phyloP scores from a whole-genome alignment of 1,139 yeast genomes.

The Arxiozyma slooffiae region DNA sequence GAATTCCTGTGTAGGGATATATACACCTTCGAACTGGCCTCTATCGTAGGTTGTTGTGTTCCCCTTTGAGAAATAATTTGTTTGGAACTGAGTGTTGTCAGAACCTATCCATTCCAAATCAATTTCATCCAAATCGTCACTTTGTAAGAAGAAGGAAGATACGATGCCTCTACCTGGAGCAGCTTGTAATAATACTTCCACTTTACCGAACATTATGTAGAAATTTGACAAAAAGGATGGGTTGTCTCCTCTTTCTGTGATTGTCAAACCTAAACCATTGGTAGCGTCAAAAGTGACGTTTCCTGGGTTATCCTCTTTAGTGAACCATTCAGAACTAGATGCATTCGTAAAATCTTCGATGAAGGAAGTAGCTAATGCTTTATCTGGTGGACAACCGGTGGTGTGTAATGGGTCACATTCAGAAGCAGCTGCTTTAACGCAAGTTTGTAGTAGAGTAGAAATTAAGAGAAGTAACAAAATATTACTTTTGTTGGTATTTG shows the following conservation, averaged over 20 bases:
- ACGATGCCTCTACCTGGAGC: slow-evolving; percentile 70
- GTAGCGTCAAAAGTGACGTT: slow-evolving; percentile 32
- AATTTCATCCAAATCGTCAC: slow-evolving; percentile 80
- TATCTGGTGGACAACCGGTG: slow-evolving; percentile 37
- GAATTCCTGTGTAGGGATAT: slow-evolving; percentile 45
- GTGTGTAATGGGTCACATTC: slow-evolving; percentile 37
- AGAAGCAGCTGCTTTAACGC: slow-evolving; percentile 16
- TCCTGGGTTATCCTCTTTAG: slow-evolving; percentile 32
- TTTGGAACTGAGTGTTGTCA: slow-evolving; percentile 60
- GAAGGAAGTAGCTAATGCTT: slow-evolving; percentile 50
- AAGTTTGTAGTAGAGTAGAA: neutral
- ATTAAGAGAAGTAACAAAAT: neutral
- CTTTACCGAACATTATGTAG: slow-evolving; percentile 77
- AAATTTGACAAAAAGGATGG: slow-evolving; percentile 69
- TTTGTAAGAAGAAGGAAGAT: slow-evolving; percentile 70
- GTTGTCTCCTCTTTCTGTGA: slow-evolving; percentile 56
- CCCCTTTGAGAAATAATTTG: slow-evolving; percentile 78
- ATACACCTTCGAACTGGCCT: slow-evolving; percentile 59
- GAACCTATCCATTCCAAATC: slow-evolving; percentile 82
- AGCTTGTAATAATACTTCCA: slow-evolving; percentile 62
- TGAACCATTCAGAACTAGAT: slow-evolving; percentile 37
- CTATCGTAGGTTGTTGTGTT: slow-evolving; percentile 65
- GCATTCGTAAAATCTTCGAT: slow-evolving; percentile 37
- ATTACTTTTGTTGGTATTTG: neutral
- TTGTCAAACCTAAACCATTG: slow-evolving; percentile 54